Evolutionary conservation across 169 alveolate genomes (phyloP).

Genomic region (Cryptosporidium viatorum): DNA sequence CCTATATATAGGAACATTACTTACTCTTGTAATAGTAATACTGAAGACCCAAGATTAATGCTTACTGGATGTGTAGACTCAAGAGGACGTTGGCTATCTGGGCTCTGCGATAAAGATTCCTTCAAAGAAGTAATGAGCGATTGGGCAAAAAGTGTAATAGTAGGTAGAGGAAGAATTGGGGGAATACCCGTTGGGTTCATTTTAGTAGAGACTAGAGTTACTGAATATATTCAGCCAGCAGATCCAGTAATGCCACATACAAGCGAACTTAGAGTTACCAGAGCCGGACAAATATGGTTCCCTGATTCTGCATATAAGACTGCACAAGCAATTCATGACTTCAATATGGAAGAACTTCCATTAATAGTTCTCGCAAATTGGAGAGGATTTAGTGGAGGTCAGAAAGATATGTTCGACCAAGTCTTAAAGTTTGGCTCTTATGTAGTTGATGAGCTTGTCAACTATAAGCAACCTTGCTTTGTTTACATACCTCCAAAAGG

Average conservation of each 20-base stretch:
- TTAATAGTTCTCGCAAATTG: slow-evolving; percentile 85
- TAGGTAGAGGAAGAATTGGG: slow-evolving; percentile 85
- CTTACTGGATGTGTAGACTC: slow-evolving; percentile 77
- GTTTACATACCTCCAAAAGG: slow-evolving; percentile 86
- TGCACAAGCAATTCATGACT: slow-evolving; percentile 88
- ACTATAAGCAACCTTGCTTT: slow-evolving; percentile 84
- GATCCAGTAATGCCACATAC: slow-evolving; percentile 84
- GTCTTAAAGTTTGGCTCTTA: slow-evolving; percentile 85
- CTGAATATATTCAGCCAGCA: slow-evolving; percentile 80
- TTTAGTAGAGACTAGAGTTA: slow-evolving; percentile 80
- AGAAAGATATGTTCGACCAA: slow-evolving; percentile 85
- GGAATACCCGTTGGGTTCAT: slow-evolving; percentile 85
- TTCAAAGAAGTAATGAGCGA: slow-evolving; percentile 83
- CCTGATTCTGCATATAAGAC: slow-evolving; percentile 90
- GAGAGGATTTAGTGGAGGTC: slow-evolving; percentile 88
- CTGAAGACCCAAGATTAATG: slow-evolving; percentile 83
- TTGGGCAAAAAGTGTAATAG: slow-evolving; percentile 85
- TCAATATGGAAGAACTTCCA: slow-evolving; percentile 86
- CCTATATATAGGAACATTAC: slow-evolving; percentile 80
- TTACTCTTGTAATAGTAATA: slow-evolving; percentile 76
- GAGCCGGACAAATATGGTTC: slow-evolving; percentile 83
- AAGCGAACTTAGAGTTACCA: slow-evolving; percentile 79
- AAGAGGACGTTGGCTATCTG: slow-evolving; percentile 77
- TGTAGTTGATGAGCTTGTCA: slow-evolving; percentile 86
- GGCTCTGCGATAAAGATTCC: slow-evolving; percentile 81